phyloP scores from a whole-genome alignment of 2,329 filamentous ascomycete species.

The Fusarium torulosum region DNA sequence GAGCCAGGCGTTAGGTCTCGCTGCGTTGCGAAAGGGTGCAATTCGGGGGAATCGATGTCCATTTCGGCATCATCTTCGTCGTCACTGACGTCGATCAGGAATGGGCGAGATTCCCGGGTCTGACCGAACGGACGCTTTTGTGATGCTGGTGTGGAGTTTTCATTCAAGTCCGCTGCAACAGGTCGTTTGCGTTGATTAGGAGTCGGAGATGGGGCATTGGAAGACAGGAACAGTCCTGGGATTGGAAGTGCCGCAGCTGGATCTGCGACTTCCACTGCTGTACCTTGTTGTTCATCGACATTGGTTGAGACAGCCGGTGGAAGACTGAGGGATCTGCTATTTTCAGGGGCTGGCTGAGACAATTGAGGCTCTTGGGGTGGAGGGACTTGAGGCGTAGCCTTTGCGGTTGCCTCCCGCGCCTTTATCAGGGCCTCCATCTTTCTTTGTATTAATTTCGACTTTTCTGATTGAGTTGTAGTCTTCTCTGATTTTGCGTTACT shows the following conservation, averaged over 20 bases:
- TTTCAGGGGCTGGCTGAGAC: constrained; percentile 10
- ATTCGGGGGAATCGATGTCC: constrained; percentile 71
- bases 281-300: constrained; percentile 12
- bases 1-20: constrained; percentile 51
- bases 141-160: constrained; percentile 57
- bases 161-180: constrained; percentile 78
- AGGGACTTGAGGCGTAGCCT: constrained; percentile 22
- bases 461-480: constrained; percentile 67
- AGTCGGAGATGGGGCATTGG: constrained; percentile 42
- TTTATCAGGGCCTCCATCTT: constrained; percentile 82
- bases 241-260: constrained; percentile 47
- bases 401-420: constrained; percentile 60
- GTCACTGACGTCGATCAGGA: constrained; percentile 90
- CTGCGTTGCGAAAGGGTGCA: constrained; percentile 55
- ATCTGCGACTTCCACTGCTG: constrained; percentile 24
- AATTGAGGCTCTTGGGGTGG: constrained; percentile 1
- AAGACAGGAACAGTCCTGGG: constrained; percentile 55
- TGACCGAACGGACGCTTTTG: constrained; percentile 74
- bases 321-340: constrained; percentile 13
- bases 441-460: constrained; percentile 78
- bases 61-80: constrained; percentile 74
- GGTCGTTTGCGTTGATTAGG: constrained; percentile 55
- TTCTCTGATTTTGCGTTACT: constrained; percentile 20
- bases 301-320: constrained; percentile 4
- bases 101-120: constrained; percentile 67